Evolutionary conservation across 306 rosid genomes (phyloP).

Genomic region (Gleditsia sinensis): DNA sequence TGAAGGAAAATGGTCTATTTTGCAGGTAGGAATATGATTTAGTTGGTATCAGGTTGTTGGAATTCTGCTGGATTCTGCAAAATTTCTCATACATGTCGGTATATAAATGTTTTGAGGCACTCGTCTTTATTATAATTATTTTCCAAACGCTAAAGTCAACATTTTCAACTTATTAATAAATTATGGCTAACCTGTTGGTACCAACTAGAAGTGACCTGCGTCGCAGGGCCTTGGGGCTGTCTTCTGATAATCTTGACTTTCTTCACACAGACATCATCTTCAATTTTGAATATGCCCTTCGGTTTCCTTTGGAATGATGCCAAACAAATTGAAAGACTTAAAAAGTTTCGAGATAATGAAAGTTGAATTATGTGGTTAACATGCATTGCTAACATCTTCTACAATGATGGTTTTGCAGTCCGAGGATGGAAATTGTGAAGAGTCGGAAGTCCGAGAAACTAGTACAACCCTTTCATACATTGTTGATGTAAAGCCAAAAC

Average conservation of each 20-base stretch:
- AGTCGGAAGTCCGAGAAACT: slow-evolving; percentile 29
- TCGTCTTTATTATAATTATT: not conserved
- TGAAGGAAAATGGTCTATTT: slow-evolving; percentile 89
- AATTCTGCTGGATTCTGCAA: slow-evolving; percentile 22
- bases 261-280: not conserved
- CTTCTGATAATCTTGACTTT: slow-evolving; percentile 21
- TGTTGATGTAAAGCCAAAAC: slow-evolving; percentile 89
- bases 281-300: slow-evolving; percentile 21
- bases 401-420: slow-evolving; percentile 46
- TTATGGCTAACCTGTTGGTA: slow-evolving; percentile 7
- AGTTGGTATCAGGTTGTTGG: slow-evolving; percentile 19
- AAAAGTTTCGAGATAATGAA: slow-evolving; percentile 6
- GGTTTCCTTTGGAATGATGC: slow-evolving; percentile 12
- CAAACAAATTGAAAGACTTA: not conserved
- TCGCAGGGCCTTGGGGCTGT: slow-evolving; percentile 7
- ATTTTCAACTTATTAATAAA: not conserved
- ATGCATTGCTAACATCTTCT: slow-evolving; percentile 12
- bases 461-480: slow-evolving; percentile 57
- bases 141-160: slow-evolving; percentile 18
- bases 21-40: slow-evolving; percentile 66
- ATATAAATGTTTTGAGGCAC: not conserved
- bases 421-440: slow-evolving; percentile 35
- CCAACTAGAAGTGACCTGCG: not conserved
- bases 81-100: slow-evolving; percentile 2
- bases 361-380: not conserved